Conservation (phyloP, 306 rosid genomes). For the Inga laurina region DNA sequence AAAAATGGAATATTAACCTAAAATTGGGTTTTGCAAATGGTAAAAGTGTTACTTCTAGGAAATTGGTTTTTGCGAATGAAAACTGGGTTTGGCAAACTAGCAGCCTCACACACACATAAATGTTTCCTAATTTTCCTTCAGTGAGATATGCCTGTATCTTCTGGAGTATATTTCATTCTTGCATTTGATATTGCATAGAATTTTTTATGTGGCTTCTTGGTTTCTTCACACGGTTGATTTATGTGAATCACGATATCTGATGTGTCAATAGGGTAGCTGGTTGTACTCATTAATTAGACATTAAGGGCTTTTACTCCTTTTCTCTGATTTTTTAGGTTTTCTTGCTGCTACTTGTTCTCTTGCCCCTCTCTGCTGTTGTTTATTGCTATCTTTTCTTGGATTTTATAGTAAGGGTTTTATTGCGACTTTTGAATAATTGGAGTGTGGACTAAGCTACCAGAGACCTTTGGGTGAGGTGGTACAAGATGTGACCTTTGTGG, state of each 20-base stretch:
- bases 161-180: neutral
- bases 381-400: neutral
- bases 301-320: neutral
- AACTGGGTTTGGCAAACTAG: neutral
- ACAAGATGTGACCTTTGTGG: too few relatives aligned
- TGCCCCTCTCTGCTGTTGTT: neutral
- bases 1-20: neutral
- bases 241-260: neutral
- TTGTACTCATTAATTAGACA: neutral
- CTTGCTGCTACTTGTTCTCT: neutral
- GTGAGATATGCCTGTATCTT: neutral
- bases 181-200: neutral
- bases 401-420: neutral
- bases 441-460: neutral
- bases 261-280: neutral
- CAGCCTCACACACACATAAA: neutral
- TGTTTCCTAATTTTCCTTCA: neutral
- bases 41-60: neutral
- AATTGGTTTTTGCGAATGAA: neutral
- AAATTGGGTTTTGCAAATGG: neutral
- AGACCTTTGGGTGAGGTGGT: too few relatives aligned
- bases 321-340: neutral
- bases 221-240: neutral
- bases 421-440: constrained; percentile 1
- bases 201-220: neutral